A percentile compares a stretch with the other conserved stretches of the same genome.
These are phyloP conservation scores for Pneumocystis jirovecii DNA, from an alignment of 1,139 yeast genomes.

Conservation along the genomic window DNA sequence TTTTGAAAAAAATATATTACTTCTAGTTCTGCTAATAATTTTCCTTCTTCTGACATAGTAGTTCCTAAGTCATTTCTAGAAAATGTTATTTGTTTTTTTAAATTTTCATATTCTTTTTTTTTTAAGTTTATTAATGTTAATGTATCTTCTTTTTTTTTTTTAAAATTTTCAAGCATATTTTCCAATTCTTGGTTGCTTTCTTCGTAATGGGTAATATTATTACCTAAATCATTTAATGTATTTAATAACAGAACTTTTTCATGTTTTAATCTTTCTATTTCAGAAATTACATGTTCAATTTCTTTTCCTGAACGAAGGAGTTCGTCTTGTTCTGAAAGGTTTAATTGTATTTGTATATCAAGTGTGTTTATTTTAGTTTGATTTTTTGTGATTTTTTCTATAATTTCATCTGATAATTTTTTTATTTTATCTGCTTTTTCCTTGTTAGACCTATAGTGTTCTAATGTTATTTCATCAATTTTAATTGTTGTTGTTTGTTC, in stretches of 20 bases:
- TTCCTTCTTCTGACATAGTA: slow-evolving; percentile 42
- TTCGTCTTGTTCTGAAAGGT: slow-evolving; percentile 45
- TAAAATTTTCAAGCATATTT: slow-evolving; percentile 40
- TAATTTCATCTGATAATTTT: slow-evolving; percentile 34
- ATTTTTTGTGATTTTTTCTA: slow-evolving; percentile 32
- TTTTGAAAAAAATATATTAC: slow-evolving; percentile 9
- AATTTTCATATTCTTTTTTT: slow-evolving; percentile 6
- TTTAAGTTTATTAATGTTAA: slow-evolving; percentile 12
- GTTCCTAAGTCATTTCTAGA: not conserved
- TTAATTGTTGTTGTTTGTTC: slow-evolving; percentile 65
- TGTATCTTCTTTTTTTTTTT: slow-evolving; percentile 31
- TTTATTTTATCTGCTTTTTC: slow-evolving; percentile 52
- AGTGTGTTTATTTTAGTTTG: slow-evolving; percentile 37
- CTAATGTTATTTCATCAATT: slow-evolving; percentile 60
- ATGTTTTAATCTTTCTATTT: slow-evolving; percentile 42
- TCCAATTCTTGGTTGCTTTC: slow-evolving; percentile 36
- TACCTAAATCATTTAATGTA: slow-evolving; percentile 7
- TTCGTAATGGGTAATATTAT: slow-evolving; percentile 28
- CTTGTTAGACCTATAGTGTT: slow-evolving; percentile 57
- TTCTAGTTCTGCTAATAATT: slow-evolving; percentile 36
- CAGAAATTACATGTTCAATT: slow-evolving; percentile 57
- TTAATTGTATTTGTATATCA: slow-evolving; percentile 35
- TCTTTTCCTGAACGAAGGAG: slow-evolving; percentile 68
- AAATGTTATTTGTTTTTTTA: not conserved
- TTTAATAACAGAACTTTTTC: slow-evolving; percentile 24